Conservation (phyloP, 768 basidiomycete genomes). For the Tulasnella sp. region DNA sequence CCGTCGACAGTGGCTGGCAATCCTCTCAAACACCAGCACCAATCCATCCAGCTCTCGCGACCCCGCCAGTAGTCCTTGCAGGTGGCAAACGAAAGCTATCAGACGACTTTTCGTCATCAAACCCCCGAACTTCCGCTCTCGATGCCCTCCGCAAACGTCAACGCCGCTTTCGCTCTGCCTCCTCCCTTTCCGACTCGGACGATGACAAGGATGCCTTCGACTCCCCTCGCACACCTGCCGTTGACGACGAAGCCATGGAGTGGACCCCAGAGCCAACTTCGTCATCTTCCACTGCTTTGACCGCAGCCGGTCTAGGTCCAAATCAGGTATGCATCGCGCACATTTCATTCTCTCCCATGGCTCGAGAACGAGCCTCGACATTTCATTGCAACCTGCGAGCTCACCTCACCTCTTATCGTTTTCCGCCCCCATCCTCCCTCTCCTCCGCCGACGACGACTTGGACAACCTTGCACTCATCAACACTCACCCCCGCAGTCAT, state of each 20-base stretch:
- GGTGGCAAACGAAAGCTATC: not conserved
- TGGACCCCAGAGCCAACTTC: conserved; percentile 11
- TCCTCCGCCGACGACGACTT: conserved; percentile 9
- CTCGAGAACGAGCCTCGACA: not conserved
- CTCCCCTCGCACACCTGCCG: not conserved
- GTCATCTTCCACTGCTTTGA: conserved; percentile 6
- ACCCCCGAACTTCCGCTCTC: not conserved
- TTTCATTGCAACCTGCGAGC: not conserved
- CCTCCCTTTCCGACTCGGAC: conserved; percentile 20
- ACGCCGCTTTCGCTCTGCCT: not conserved
- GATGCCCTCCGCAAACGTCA: conserved; percentile 17
- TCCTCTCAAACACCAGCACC: not conserved
- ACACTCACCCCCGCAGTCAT: not conserved
- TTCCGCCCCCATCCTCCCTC: not conserved
- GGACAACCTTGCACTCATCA: not conserved
- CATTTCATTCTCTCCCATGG: not conserved
- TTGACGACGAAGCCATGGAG: conserved; percentile 14
- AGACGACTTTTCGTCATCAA: not conserved
- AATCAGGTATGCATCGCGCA: conserved; percentile 18
- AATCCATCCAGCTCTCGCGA: not conserved
- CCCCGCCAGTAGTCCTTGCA: not conserved
- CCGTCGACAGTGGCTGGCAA: not conserved
- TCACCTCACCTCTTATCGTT: conserved; percentile 18
- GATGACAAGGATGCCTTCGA: conserved; percentile 15
- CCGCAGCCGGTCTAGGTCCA: conserved; percentile 3